Conservation (phyloP, 352 stramenopile genomes). For the Globisporangium spinosum region DNA sequence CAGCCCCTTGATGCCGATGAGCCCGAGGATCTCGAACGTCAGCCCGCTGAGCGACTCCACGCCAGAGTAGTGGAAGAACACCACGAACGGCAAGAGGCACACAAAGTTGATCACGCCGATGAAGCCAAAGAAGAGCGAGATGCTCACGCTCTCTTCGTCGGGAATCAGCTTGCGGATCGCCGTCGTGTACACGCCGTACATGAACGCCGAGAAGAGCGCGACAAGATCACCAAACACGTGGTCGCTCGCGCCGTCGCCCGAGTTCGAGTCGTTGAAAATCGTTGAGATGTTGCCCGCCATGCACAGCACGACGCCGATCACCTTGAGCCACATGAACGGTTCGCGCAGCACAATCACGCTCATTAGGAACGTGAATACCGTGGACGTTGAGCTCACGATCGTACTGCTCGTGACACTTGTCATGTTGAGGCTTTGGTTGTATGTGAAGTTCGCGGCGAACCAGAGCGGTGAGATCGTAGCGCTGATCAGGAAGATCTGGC, state of each 20-base stretch:
- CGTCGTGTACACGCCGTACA: constrained; percentile 94
- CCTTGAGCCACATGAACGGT: constrained; percentile 75
- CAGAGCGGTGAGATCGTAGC: constrained; percentile 88
- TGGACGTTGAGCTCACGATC: constrained; percentile 92
- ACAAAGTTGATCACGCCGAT: constrained; percentile 90
- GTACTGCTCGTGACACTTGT: constrained; percentile 94
- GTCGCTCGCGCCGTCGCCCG: constrained; percentile 25
- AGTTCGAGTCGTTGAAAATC: constrained; percentile 69
- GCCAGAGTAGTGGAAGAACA: constrained; percentile 67
- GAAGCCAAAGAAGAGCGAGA: constrained; percentile 95
- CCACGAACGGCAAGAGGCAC: constrained; percentile 50
- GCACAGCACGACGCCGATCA: constrained; percentile 85
- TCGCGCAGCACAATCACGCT: constrained; percentile 82
- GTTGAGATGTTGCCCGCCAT: constrained; percentile 90
- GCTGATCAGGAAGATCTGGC: constrained; percentile 38
- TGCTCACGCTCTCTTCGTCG: constrained; percentile 86
- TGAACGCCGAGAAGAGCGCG: constrained; percentile 72
- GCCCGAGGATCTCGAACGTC: constrained; percentile 72
- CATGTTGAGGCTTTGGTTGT: constrained; percentile 91
- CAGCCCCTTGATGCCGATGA: constrained; percentile 88
- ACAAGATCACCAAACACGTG: constrained; percentile 64
- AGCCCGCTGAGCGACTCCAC: constrained; percentile 66
- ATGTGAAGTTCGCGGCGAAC: constrained; percentile 94
- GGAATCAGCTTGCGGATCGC: constrained; percentile 73
- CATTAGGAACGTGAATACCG: constrained; percentile 93